phyloP scores from a whole-genome alignment of 306 rosid species.

The Quercus alba region DNA sequence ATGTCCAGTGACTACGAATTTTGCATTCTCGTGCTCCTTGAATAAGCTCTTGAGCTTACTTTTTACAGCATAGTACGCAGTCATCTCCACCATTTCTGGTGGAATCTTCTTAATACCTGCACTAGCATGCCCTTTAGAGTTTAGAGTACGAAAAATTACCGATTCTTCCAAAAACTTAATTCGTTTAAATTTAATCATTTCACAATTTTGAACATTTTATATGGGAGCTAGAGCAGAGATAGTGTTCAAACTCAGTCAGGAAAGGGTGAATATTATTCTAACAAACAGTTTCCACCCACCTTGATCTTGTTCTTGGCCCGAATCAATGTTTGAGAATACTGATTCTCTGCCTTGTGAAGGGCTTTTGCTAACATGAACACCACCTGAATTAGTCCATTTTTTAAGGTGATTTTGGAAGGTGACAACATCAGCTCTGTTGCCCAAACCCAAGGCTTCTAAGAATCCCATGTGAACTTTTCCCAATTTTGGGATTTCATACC shows the following conservation, averaged over 20 bases:
- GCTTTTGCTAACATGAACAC: not conserved
- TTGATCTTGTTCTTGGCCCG: constrained; percentile 5
- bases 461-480: constrained; percentile 82
- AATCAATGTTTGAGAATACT: constrained; percentile 18
- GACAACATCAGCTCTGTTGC: constrained; percentile 39
- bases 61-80: constrained; percentile 56
- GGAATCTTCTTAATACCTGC: constrained; percentile 16
- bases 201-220: too few species aligned
- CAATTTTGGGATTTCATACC: constrained; percentile 64
- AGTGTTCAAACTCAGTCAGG: too few species aligned
- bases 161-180: too few species aligned
- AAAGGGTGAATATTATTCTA: too few species aligned
- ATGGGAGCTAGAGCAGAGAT: too few species aligned
- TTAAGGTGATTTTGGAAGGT: constrained; percentile 43
- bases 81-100: constrained; percentile 32
- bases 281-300: not conserved
- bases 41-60: constrained; percentile 49
- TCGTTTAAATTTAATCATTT: too few species aligned
- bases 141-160: not conserved
- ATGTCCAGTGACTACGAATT: constrained; percentile 73
- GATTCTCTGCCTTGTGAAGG: constrained; percentile 13
- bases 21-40: constrained; percentile 63
- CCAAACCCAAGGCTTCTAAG: constrained; percentile 80
- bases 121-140: constrained; percentile 1
- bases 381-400: constrained; percentile 9